Conservation (phyloP, 1,139 yeast species). For the Blastobotrys ciferrii region DNA sequence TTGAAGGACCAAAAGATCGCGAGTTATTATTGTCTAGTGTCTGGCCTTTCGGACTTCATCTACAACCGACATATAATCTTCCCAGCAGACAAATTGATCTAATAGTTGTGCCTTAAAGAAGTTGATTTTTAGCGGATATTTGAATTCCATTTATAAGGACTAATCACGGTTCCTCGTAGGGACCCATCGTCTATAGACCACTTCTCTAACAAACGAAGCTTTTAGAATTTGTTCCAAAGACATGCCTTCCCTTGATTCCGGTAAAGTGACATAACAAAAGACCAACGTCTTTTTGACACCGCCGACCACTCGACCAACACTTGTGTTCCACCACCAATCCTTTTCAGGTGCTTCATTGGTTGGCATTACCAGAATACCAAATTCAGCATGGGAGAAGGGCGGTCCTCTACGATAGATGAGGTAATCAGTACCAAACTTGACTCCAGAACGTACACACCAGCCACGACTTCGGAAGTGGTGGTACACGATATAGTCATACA, state of each 20-base stretch:
- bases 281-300: constrained; percentile 82
- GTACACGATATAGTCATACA: constrained; percentile 64
- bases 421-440: constrained; percentile 85
- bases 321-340: constrained; percentile 63
- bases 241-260: constrained; percentile 30
- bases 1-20: no score
- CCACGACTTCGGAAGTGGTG: constrained; percentile 87
- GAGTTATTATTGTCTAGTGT: no score
- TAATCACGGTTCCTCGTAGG: constrained; percentile 80
- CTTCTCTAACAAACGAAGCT: constrained; percentile 48
- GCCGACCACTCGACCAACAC: constrained; percentile 76
- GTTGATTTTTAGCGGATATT: not conserved
- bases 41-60: no score
- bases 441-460: constrained; percentile 92
- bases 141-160: constrained; percentile 10
- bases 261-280: constrained; percentile 61
- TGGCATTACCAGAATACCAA: constrained; percentile 55
- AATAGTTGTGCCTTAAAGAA: no score
- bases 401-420: constrained; percentile 87
- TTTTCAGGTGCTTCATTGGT: constrained; percentile 36
- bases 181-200: constrained; percentile 75
- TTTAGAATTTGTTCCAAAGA: constrained; percentile 12
- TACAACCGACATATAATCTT: no score
- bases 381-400: constrained; percentile 92
- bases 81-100: constrained; percentile 1